A percentile compares a stretch with the other conserved stretches of the same genome.
These are phyloP conservation scores for Penicillium steckii DNA, from an alignment of 495 filamentous ascomycete genomes.

Conservation along the genomic window DNA sequence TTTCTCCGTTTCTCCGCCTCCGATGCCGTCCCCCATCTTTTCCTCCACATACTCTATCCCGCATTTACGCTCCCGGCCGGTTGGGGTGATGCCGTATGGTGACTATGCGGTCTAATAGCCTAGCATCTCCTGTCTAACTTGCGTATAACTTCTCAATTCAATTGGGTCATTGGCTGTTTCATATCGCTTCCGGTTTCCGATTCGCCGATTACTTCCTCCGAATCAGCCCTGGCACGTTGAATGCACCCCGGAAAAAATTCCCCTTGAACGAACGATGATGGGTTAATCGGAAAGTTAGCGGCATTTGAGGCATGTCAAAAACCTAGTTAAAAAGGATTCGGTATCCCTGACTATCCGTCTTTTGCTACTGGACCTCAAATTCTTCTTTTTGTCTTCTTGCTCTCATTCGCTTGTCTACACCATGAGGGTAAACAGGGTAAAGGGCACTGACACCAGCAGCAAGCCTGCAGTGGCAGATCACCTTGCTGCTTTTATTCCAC, in stretches of 20 bases:
- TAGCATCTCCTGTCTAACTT: no score
- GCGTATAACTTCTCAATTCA: neutral
- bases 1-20: conserved; percentile 25
- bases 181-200: neutral
- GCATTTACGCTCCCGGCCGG: neutral
- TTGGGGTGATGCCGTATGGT: neutral
- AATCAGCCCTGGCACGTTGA: neutral
- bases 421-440: neutral
- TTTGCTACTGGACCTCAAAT: no score
- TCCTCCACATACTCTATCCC: conserved; percentile 7
- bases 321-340: neutral
- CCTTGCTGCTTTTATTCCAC: conserved; percentile 6
- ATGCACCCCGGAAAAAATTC: neutral
- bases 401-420: neutral
- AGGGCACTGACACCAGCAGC: neutral
- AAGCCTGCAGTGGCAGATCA: neutral
- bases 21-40: neutral
- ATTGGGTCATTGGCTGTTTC: neutral
- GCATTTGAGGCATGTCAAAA: neutral
- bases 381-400: neutral
- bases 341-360: neutral
- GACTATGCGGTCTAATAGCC: neutral
- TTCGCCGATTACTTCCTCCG: neutral
- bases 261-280: neutral
- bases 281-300: neutral